Base-by-base conservation (phyloP, 1,139 yeast genomes). In the Debaryomyces sp. region DNA sequence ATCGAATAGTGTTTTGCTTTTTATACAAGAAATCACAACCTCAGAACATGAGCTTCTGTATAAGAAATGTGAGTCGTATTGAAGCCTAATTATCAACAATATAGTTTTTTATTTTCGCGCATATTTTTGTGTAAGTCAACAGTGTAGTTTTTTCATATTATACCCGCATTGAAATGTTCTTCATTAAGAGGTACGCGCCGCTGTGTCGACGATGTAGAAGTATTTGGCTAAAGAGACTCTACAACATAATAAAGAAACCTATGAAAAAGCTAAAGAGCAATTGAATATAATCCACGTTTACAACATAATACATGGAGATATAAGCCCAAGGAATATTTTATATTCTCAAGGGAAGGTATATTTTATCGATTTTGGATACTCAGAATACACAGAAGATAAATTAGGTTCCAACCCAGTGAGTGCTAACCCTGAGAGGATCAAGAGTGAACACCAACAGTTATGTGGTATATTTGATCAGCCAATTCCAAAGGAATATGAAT, bases 221-320 rank as follows among this genome's bases (percentile, higher is more conserved):
- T 17, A 17, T 17, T 17, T 17, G 18, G 18, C 18, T 17, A 23
- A 23, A 9, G 26, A 23, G 26, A 23, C 26, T 23, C 26, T 9
- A 23, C 26, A 6, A 23, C 26, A 23, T 23, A 33, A 43, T 23
- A 12, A 32, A 24, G 42, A 43, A 22, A 43, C 46, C n/a, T 43
- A 43, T 23, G 18, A 36, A n/a, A 35, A 24, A 23, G 42, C 36
- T n/a, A 43, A 36, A 36, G n/a, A 22, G 13, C 45, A 43, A 36
- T 35, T 43, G 33, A 32, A 27, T 10, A 35, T 37, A 15, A 36
- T 43, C 17, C 45, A 43, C 23, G 15, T 9, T 17, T 15, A 36
- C 23, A 36, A 36, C n/a, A 29, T 43, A 26, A 35, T 43, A 27
- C 46, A 43, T 30, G 36, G 41, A 23, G 36, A 43, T 23, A 43